phyloP scores from a whole-genome alignment of 495 filamentous ascomycete species.

The Hyphodiscus hymeniophilus region DNA sequence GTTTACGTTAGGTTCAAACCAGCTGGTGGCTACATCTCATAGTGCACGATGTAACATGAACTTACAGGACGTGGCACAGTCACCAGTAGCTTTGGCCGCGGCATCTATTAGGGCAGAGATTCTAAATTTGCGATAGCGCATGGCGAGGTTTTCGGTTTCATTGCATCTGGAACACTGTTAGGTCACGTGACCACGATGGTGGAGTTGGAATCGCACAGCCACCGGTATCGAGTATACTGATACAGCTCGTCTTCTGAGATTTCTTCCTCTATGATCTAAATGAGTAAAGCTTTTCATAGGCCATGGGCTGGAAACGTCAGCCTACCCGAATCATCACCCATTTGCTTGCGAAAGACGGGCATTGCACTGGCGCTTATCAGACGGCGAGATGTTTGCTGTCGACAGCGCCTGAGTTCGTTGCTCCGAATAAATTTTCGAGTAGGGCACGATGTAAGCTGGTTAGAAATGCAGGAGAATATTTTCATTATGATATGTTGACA shows the following conservation, averaged over 20 bases:
- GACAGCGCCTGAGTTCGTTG: slow-evolving; percentile 5
- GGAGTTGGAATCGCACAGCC: slow-evolving; percentile 8
- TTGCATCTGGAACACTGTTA: slow-evolving; percentile 13
- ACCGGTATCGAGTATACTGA: slow-evolving; percentile 13
- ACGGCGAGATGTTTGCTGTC: slow-evolving; percentile 8
- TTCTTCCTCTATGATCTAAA: slow-evolving; percentile 8
- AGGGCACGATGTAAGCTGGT: slow-evolving; percentile 7
- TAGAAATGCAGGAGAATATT: slow-evolving; percentile 7
- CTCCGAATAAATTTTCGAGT: slow-evolving; percentile 9
- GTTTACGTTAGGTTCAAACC: slow-evolving; percentile 6
- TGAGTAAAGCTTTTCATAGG: slow-evolving; percentile 9
- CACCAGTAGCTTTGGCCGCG: slow-evolving; percentile 11
- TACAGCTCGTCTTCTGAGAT: slow-evolving; percentile 12
- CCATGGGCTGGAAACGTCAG: slow-evolving; percentile 3
- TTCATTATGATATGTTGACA: slow-evolving; percentile 11
- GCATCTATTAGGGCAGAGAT: slow-evolving; percentile 11
- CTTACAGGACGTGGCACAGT: slow-evolving; percentile 14
- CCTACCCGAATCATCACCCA: slow-evolving; percentile 10
- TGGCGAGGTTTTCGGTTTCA: slow-evolving; percentile 11
- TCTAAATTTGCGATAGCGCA: slow-evolving; percentile 14
- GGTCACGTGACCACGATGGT: slow-evolving; percentile 6
- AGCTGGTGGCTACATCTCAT: slow-evolving; percentile 1
- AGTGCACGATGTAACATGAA: slow-evolving; percentile 4
- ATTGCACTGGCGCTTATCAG: slow-evolving; percentile 8
- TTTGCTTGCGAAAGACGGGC: slow-evolving; percentile 15